Conservation (phyloP, 192 early-diverging fungal genomes). For the Anaeromyces robustus region DNA sequence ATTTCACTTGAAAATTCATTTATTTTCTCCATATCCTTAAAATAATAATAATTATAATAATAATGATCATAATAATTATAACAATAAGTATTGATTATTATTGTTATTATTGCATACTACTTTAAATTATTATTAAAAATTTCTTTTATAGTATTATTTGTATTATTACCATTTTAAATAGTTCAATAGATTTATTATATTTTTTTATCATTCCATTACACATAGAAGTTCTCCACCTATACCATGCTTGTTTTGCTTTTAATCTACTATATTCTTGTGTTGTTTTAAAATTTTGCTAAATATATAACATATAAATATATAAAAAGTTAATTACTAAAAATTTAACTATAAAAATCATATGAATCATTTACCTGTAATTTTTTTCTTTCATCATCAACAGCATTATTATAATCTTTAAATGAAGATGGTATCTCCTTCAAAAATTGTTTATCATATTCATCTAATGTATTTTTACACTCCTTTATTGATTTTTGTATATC, state of each 20-base stretch:
- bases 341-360: too few species aligned
- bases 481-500: neutral
- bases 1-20: neutral
- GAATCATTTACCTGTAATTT: neutral
- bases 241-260: neutral
- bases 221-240: neutral
- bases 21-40: neutral
- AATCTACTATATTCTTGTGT: neutral
- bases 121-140: too few species aligned
- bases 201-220: neutral
- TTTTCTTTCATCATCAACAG: neutral
- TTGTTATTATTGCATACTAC: too few species aligned
- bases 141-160: too few species aligned
- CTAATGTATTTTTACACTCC: neutral
- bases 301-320: neutral
- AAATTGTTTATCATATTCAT: neutral
- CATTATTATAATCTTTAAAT: neutral
- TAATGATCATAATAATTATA: too few species aligned
- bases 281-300: neutral
- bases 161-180: neutral
- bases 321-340: too few species aligned
- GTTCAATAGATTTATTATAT: neutral
- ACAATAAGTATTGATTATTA: too few species aligned
- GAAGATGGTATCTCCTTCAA: neutral
- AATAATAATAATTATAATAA: neutral